phyloP scores from a whole-genome alignment of 305 asterid genomes.

The Plantago lanceolata region DNA sequence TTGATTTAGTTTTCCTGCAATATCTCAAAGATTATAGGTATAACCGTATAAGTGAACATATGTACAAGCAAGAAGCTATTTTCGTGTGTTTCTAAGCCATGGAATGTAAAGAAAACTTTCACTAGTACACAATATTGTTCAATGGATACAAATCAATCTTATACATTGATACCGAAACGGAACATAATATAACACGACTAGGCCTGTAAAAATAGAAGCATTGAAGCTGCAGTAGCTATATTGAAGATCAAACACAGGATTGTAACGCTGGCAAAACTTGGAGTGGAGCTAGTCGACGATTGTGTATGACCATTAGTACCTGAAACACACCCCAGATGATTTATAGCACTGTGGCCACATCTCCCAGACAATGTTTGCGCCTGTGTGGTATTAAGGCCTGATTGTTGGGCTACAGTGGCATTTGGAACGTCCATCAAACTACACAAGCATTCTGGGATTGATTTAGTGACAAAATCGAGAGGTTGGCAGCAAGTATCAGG shows the following conservation, averaged over 20 bases:
- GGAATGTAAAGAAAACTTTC: no score
- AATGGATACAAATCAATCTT: background rate
- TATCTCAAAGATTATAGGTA: background rate
- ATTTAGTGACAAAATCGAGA: slow-evolving; percentile 1
- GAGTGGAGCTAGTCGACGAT: background rate
- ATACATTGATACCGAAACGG: background rate
- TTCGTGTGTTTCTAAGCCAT: background rate
- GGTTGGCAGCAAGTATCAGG: slow-evolving; percentile 5
- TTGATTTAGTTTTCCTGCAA: background rate
- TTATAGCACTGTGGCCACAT: background rate
- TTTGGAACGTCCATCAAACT: background rate
- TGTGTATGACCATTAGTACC: slow-evolving; percentile 1
- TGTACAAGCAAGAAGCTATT: background rate
- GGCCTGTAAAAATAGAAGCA: background rate
- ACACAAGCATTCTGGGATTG: slow-evolving; percentile 8
- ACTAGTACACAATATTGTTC: background rate
- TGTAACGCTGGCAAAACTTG: background rate
- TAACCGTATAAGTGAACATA: background rate
- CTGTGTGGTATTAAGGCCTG: background rate
- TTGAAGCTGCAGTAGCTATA: background rate
- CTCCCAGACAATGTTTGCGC: slow-evolving; percentile 10
- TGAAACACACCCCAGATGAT: background rate
- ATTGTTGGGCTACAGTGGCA: background rate
- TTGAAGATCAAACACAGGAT: background rate
- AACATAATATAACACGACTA: background rate